Conservation (phyloP, 352 stramenopile genomes). For the Phytophthora uliginosa region DNA sequence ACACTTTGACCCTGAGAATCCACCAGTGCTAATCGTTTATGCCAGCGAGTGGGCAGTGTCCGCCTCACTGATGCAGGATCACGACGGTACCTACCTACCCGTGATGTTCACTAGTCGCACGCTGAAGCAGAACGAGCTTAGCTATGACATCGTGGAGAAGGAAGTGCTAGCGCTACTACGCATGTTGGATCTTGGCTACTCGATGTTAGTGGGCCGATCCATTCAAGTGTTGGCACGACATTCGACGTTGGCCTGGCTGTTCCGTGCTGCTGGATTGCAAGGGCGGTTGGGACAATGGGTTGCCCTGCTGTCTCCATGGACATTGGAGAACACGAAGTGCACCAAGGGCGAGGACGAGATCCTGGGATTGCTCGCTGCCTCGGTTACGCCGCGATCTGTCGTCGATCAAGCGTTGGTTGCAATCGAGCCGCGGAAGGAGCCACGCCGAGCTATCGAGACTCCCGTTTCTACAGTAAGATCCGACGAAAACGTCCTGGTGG, state of each 20-base stretch:
- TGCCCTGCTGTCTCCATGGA: background rate
- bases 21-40: background rate
- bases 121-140: background rate
- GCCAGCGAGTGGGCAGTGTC: background rate
- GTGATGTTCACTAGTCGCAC: background rate
- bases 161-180: background rate
- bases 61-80: background rate
- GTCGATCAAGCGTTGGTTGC: background rate
- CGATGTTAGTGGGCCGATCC: background rate
- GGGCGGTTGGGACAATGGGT: conserved; percentile 7
- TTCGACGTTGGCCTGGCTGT: conserved; percentile 12
- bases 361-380: background rate
- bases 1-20: background rate
- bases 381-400: conserved; percentile 3
- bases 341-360: conserved; percentile 24
- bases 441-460: background rate
- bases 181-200: background rate
- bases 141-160: background rate
- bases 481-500: conserved; percentile 5
- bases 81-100: background rate
- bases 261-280: background rate
- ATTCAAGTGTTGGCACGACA: background rate
- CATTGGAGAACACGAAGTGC: background rate
- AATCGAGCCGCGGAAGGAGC: too few species aligned
- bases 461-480: background rate